Conservation (phyloP, 108 stramenopile genomes). For the Cylindrotheca fusiformis region DNA sequence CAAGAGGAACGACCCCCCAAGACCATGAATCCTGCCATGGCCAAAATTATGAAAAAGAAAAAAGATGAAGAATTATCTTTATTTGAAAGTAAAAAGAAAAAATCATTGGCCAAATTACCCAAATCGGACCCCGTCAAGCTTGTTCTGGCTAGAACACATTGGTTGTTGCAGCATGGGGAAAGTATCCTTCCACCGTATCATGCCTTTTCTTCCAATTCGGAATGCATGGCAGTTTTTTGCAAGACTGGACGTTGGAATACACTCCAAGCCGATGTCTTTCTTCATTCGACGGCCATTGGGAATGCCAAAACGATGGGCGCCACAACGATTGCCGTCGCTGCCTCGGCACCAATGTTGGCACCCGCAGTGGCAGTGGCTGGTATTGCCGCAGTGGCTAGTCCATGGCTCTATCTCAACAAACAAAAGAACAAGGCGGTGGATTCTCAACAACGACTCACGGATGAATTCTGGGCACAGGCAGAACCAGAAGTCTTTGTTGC, state of each 20-base stretch:
- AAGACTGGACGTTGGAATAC: constrained; percentile 55
- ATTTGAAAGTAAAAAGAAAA: background rate
- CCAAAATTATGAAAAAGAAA: background rate
- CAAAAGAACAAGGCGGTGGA: constrained; percentile 47
- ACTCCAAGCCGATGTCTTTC: constrained; percentile 46
- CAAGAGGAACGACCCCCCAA: background rate
- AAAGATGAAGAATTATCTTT: constrained; percentile 1
- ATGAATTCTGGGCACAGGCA: constrained; percentile 60
- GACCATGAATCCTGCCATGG: constrained; percentile 22
- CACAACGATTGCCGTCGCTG: constrained; percentile 29
- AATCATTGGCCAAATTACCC: constrained; percentile 12
- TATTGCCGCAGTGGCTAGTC: constrained; percentile 54
- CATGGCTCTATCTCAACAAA: constrained; percentile 39
- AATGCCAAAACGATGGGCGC: constrained; percentile 67
- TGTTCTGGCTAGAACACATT: constrained; percentile 47
- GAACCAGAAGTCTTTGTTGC: constrained; percentile 70
- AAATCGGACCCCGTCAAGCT: constrained; percentile 17
- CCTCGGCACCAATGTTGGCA: constrained; percentile 56
- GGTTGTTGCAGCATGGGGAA: constrained; percentile 30
- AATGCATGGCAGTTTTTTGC: constrained; percentile 75
- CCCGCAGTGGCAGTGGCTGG: constrained; percentile 70
- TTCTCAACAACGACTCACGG: constrained; percentile 42
- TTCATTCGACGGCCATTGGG: constrained; percentile 50
- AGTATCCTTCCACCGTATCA: constrained; percentile 31
- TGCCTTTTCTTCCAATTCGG: constrained; percentile 33